Evolutionary conservation across 2,329 filamentous ascomycete genomes (phyloP), one percentile per base, ranked within the genome.

Genomic region (Ceratocystis lukuohia): DNA sequence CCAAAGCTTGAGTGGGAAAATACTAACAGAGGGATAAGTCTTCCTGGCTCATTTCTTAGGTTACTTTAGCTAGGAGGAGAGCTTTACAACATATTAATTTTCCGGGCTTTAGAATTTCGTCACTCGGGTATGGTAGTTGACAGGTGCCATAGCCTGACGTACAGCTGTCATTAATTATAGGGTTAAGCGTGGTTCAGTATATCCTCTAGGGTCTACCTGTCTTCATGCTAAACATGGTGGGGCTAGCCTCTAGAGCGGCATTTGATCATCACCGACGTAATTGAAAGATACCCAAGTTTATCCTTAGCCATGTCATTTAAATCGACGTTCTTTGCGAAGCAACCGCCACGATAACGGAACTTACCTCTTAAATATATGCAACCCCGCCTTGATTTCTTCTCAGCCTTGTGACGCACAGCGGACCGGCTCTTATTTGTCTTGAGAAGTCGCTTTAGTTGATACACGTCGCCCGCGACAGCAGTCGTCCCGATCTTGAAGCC

Each of bases 281-380:
- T 61, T 46, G 44, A 41, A 57, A n/a, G 62, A 57, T 25, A 33
- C 30, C 28, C 48, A 53, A 20, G 4, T 46, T 56, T 53, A 50
- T 61, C 22, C 61, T 59, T 57, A 44, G 22, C 22, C 20, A 61
- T 48, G 22, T 17, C 48, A 57, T 56, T 41, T 65, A 66, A 68
- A 22, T 37, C 45, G 44, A 33, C 61, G 65, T 59, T 15, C 30
- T 20, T 59, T 37, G 56, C 25, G 56, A 37, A 41, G 10, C 48
- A 53, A 8, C 20, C 10, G 22, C 22, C 15, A 53, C 48, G 48
- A 53, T 53, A 53, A 53, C 48, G 20, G 12, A 28, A 53, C 48
- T 15, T 41, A 15, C 48, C 22, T 22, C 20, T 28, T 25, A 8
- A 53, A n/a, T 22, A 53, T 53, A 53, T 17, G 25, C 7, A 12